phyloP scores from a whole-genome alignment of 495 filamentous ascomycete species.

The Penicillium lagena region DNA sequence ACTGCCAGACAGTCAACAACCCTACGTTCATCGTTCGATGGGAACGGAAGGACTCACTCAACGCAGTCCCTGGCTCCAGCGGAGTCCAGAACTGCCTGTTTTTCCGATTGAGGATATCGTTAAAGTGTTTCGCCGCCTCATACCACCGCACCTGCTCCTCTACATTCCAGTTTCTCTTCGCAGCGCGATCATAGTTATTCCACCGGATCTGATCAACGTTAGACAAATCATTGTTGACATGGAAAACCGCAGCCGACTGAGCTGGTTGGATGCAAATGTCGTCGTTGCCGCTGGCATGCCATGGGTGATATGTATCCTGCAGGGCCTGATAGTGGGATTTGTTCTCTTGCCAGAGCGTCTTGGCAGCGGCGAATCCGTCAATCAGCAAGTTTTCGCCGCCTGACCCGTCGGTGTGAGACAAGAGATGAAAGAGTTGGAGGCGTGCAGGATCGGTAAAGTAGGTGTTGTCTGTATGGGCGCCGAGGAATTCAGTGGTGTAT shows the following conservation, averaged over 20 bases:
- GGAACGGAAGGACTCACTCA: constrained; percentile 49
- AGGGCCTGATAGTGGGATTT: constrained; percentile 47
- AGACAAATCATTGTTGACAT: constrained; percentile 25
- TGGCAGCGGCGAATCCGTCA: constrained; percentile 73
- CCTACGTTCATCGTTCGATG: background rate
- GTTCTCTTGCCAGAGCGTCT: constrained; percentile 41
- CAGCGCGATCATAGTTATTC: constrained; percentile 84
- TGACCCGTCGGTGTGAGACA: constrained; percentile 60
- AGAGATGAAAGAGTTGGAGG: constrained; percentile 82
- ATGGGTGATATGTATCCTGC: constrained; percentile 45
- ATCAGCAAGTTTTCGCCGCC: constrained; percentile 73
- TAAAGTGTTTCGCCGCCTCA: constrained; percentile 60
- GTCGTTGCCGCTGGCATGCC: constrained; percentile 80
- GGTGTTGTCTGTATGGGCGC: constrained; percentile 84
- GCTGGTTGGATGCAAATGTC: constrained; percentile 71
- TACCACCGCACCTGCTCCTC: constrained; percentile 59
- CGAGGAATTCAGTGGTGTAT: constrained; percentile 75
- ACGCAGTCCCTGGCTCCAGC: constrained; percentile 66
- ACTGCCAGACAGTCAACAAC: constrained; percentile 37
- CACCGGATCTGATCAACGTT: constrained; percentile 67
- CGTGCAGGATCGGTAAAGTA: constrained; percentile 90
- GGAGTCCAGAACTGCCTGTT: constrained; percentile 66
- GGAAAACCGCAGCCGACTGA: constrained; percentile 56
- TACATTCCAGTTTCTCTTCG: constrained; percentile 34
- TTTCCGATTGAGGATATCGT: constrained; percentile 48